Evolutionary conservation across 768 basidiomycete genomes (phyloP), one percentile per base, ranked within the genome.

Genomic region (Amanita phalloides): DNA sequence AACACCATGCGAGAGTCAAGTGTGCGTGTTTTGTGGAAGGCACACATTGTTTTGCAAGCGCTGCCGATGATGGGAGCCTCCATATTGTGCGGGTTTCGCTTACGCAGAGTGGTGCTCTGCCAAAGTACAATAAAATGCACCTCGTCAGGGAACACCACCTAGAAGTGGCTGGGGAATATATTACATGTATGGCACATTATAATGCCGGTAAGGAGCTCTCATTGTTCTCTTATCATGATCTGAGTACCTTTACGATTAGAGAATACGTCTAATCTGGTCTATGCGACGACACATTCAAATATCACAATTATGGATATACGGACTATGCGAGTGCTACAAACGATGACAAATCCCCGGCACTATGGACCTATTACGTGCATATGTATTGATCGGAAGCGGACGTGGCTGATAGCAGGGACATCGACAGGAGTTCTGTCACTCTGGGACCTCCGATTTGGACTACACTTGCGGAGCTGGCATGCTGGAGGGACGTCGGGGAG

Each of bases 401-500:
- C 87, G 4, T 98, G 95, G 95, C 73, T 95, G 23, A 72, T 96
- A 10, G 82, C 88, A 14, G 95, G 90, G 2, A 96, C 95, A 1
- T 80, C 86, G 2, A 79, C 78, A 1, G 96, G 95, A 4, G 79
- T 86, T 11, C 68, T 98, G 10, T 82, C 88, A 0, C 73, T 99
- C 2, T 99, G 94, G 93, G 96, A 99, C 68, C 81, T 91, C 39
- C 85, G 95, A 8, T 99, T 98, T 58, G 93, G 94, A 1, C 71
- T 97, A 17, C 70, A 86, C 3, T 72, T 98, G 56, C 88, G 87
- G 64, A 89, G 83, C 54, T 97, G 95, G 94, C 80, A 82, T 60
- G 82, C 82, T 6, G 82, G 82, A 8, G 71, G 72, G 5, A 73
- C 77, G 3, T 70, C 74, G 9, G 69, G 70, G 2, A 79, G 79